These are phyloP conservation scores for Rutstroemia sp. DNA, from an alignment of 2,329 filamentous ascomycete species.

Conservation along the genomic window DNA sequence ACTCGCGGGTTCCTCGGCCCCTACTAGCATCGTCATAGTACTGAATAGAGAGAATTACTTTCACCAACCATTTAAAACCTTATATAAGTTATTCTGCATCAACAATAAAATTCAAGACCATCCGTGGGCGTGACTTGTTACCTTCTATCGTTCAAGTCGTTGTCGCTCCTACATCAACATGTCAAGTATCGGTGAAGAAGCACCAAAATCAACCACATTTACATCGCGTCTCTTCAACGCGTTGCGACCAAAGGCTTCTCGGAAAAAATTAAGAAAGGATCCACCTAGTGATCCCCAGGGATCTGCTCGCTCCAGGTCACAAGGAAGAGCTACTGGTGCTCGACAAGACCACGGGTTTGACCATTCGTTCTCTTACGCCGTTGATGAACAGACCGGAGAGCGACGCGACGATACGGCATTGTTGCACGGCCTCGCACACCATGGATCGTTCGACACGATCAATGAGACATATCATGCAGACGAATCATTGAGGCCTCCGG, in stretches of 20 bases:
- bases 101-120: no score
- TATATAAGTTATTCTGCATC: no score
- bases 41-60: no score
- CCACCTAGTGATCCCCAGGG: not conserved
- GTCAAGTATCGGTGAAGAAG: not conserved
- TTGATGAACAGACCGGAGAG: constrained; percentile 28
- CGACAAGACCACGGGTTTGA: not conserved
- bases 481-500: constrained; percentile 18
- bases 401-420: constrained; percentile 27
- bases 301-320: not conserved
- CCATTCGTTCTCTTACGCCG: not conserved
- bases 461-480: constrained; percentile 8
- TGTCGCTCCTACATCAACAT: not conserved
- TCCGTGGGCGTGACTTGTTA: no score
- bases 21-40: no score
- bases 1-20: no score
- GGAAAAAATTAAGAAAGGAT: constrained; percentile 6
- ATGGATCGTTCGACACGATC: constrained; percentile 24
- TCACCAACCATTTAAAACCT: no score
- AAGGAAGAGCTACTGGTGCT: not conserved
- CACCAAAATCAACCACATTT: not conserved
- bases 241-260: constrained; percentile 4
- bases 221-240: constrained; percentile 5
- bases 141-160: no score
- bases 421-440: constrained; percentile 26